Percentiles rank a stretch among this genome's conserved stretches.
Conservation (phyloP, 1,139 yeast species). For the Yamadazyma kanchanaburiensis region DNA sequence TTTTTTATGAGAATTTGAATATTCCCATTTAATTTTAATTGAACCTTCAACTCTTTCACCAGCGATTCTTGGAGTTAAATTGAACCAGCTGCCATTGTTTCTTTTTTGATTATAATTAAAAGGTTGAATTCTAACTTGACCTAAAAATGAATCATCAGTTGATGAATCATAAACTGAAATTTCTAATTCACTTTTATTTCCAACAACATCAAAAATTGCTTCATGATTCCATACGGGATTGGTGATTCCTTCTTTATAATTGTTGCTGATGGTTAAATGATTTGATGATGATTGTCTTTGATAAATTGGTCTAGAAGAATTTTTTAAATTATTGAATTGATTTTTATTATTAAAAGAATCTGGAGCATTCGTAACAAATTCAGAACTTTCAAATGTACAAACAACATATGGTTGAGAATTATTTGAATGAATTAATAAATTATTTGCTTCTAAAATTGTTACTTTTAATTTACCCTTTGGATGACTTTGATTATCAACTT, state of each 20-base stretch:
- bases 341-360: constrained; percentile 50
- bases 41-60: constrained; percentile 80
- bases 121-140: constrained; percentile 76
- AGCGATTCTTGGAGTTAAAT: constrained; percentile 65
- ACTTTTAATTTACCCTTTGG: constrained; percentile 84
- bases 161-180: constrained; percentile 85
- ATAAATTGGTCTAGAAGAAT: constrained; percentile 41
- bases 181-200: constrained; percentile 77
- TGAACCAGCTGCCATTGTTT: constrained; percentile 62
- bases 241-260: constrained; percentile 23
- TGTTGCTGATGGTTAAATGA: constrained; percentile 41
- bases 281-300: constrained; percentile 68
- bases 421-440: constrained; percentile 49
- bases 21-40: constrained; percentile 71
- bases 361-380: constrained; percentile 82
- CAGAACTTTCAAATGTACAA: constrained; percentile 90
- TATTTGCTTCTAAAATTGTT: constrained; percentile 74
- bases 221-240: constrained; percentile 89
- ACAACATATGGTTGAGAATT: constrained; percentile 80
- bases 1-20: constrained; percentile 61
- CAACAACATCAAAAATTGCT: constrained; percentile 88
- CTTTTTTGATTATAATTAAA: constrained; percentile 31
- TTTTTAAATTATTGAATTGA: constrained; percentile 13
- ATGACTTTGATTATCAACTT: constrained; percentile 21
- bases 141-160: constrained; percentile 78